Percentiles rank a stretch among this genome's conserved stretches.
These are phyloP conservation scores for Priceomyces fermenticarens DNA, from an alignment of 805 yeast genomes.

Conservation along the genomic window DNA sequence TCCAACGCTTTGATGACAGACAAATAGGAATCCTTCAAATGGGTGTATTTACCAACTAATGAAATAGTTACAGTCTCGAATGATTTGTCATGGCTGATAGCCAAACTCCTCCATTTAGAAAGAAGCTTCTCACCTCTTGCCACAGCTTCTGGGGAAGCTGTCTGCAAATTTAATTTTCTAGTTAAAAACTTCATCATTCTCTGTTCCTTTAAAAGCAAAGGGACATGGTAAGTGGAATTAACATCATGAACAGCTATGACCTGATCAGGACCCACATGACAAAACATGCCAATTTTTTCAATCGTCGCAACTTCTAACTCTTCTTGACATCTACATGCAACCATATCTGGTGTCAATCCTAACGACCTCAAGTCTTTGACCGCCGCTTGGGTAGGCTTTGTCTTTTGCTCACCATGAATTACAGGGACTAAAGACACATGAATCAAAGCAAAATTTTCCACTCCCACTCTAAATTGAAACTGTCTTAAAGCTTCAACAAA, in stretches of 20 bases:
- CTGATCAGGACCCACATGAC: constrained; percentile 98
- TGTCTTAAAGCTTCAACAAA: constrained; percentile 98
- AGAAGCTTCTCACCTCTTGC: constrained; percentile 69
- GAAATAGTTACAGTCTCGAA: constrained; percentile 90
- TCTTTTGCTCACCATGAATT: constrained; percentile 97
- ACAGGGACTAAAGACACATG: constrained; percentile 98
- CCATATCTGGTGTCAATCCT: constrained; percentile 93
- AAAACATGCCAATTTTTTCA: constrained; percentile 96
- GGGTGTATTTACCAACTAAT: constrained; percentile 94
- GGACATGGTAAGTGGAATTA: constrained; percentile 96
- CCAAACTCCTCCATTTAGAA: constrained; percentile 74
- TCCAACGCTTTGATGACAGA: constrained; percentile 94
- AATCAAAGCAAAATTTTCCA: constrained; percentile 88
- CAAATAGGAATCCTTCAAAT: constrained; percentile 90
- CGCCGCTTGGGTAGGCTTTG: constrained; percentile 99
- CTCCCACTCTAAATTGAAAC: constrained; percentile 95
- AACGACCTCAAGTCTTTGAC: constrained; percentile 92
- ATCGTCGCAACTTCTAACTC: constrained; percentile 79
- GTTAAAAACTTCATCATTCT: constrained; percentile 70
- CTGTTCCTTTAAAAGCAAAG: constrained; percentile 85
- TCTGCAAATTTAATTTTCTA: constrained; percentile 61
- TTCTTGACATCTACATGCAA: constrained; percentile 95
- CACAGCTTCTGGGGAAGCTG: constrained; percentile 42
- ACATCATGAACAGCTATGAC: constrained; percentile 96
- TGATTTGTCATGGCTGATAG: constrained; percentile 77